These are phyloP conservation scores for Fusarium sulawesiense DNA, from an alignment of 2,329 filamentous ascomycete genomes.

Conservation along the genomic window DNA sequence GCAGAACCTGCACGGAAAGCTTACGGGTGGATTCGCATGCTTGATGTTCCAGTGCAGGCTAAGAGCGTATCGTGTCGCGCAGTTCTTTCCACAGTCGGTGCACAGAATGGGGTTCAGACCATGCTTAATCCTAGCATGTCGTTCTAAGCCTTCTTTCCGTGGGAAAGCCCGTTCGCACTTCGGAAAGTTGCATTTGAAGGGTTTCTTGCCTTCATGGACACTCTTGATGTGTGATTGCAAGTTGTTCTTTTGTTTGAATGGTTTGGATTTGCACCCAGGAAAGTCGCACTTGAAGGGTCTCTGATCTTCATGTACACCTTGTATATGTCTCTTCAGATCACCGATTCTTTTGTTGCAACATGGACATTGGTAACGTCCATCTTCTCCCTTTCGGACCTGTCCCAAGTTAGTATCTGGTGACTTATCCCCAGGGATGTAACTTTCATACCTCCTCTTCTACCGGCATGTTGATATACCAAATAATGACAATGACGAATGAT, in stretches of 20 bases:
- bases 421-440: neutral
- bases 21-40: neutral
- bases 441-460: neutral
- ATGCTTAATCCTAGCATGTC: neutral
- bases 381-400: neutral
- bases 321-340: neutral
- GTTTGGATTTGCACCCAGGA: neutral
- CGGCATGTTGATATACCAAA: neutral
- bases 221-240: neutral
- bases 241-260: neutral
- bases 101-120: neutral
- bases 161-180: neutral
- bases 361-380: neutral
- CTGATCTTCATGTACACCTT: neutral
- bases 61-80: neutral
- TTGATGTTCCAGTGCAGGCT: neutral
- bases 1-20: neutral
- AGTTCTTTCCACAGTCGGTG: neutral
- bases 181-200: neutral
- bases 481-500: too few relatives aligned
- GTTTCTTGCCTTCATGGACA: neutral
- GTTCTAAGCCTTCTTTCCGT: neutral
- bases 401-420: neutral
- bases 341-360: too few relatives aligned
- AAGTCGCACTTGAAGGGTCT: neutral